phyloP scores from a whole-genome alignment of 2,329 filamentous ascomycete species.

The Phialophora macrospora region DNA sequence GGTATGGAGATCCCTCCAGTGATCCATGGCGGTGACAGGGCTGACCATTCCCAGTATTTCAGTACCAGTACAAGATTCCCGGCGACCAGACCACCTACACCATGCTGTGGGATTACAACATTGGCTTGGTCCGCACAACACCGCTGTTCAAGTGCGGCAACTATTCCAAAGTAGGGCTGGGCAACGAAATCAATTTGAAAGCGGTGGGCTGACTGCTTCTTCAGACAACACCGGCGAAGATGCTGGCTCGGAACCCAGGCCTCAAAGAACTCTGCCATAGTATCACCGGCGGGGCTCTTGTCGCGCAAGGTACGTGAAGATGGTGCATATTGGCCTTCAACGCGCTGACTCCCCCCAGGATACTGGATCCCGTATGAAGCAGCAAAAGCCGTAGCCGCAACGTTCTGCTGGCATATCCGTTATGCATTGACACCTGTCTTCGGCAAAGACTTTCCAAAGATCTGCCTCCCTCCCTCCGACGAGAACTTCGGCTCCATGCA shows the following conservation, averaged over 20 bases:
- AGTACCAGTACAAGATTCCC: conserved; percentile 79
- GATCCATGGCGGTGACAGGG: conserved; percentile 19
- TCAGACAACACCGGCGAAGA: conserved; percentile 86
- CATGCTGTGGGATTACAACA: conserved; percentile 97
- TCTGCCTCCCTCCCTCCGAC: conserved; percentile 70
- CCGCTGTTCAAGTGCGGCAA: conserved; percentile 91
- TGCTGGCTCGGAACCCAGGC: conserved; percentile 76
- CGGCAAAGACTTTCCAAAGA: conserved; percentile 75
- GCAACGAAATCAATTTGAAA: neutral
- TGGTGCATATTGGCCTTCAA: conserved; percentile 8
- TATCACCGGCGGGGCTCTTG: conserved; percentile 89
- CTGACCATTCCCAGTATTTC: conserved; percentile 66
- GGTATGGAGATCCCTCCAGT: conserved; percentile 59
- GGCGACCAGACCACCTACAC: conserved; percentile 69
- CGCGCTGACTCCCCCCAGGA: conserved; percentile 58
- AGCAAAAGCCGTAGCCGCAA: conserved; percentile 83
- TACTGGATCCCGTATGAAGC: conserved; percentile 96
- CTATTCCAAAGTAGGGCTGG: conserved; percentile 74
- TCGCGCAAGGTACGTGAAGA: conserved; percentile 74
- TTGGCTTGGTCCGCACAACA: conserved; percentile 90
- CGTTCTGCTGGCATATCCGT: conserved; percentile 85
- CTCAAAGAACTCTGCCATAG: conserved; percentile 89
- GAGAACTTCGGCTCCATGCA: conserved; percentile 69
- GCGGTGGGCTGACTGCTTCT: conserved; percentile 11
- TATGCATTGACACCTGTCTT: conserved; percentile 89